Evolutionary conservation across 768 basidiomycete genomes (phyloP), one percentile per base, ranked within the genome.

Genomic region (Asterophora parasitica): DNA sequence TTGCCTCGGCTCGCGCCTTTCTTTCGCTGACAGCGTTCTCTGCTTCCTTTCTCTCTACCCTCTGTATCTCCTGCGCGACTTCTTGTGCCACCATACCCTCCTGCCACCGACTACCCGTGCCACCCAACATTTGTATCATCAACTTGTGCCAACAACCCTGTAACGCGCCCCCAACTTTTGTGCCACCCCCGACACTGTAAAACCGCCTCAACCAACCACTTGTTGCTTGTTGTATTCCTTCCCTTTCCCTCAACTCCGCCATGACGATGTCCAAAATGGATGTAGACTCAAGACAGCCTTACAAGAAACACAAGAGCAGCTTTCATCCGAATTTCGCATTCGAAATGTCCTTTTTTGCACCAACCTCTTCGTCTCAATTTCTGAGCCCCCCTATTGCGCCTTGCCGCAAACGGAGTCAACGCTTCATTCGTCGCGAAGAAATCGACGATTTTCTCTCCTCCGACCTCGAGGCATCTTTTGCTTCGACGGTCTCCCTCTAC

Each of bases 391-490:
- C 69, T 12, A 59, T 73, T 16, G 65, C 66, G 12, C 74, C 72
- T 48, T 65, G 73, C 32, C 74, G 76, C 57, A 80, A 78, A 64
- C 73, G 68, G 47, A 74, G 64, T 48, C 74, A 77, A 54, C 65
- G 67, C 46, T 62, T 68, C 58, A 61, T 65, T 56, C 68, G 60
- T 52, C 66, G 65, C 56, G 74, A 79, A 57, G 79, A 83, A 49
- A 63, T 79, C 44, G 82, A 88, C 51, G 81, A 83, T 35, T 83
- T 81, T 59, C 71, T 82, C 42, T 79, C 82, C 28, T 84, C 83
- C n/a, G 87, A 88, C 58, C 76, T 89, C 40, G 89, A 92, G 61
- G 68, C 82, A 32, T 90, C 88, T 23, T 92, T 92, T 59, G 86
- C 86, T 6, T 89, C 88, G 26, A 87, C 77, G 51, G 83, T 91